phyloP scores from a whole-genome alignment of 345 rosid species.

The Gossypium turneri region DNA sequence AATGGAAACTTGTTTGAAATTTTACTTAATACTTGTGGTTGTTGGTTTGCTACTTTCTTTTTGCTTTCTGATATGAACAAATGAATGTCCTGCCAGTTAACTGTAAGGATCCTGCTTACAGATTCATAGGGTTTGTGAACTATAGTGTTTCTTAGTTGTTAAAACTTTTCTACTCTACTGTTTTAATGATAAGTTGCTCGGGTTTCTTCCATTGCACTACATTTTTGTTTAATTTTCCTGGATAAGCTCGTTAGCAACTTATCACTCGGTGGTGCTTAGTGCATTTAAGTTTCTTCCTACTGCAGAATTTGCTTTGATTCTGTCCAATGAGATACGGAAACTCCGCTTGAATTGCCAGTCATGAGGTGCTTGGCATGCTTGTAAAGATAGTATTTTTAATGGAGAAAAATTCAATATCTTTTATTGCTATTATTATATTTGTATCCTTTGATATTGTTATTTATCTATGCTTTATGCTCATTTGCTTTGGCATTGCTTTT shows the following conservation, averaged over 20 bases:
- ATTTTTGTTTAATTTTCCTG: background rate
- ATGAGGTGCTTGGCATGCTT: background rate
- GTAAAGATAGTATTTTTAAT: background rate
- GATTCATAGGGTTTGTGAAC: background rate
- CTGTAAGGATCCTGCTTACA: background rate
- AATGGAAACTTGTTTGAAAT: background rate
- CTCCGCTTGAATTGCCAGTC: background rate
- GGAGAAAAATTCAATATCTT: background rate
- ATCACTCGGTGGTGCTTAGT: background rate
- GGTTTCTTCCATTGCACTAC: background rate
- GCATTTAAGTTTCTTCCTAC: background rate
- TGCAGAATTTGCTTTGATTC: background rate
- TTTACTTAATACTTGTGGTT: background rate
- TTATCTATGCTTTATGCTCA: constrained; percentile 4
- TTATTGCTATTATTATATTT: background rate
- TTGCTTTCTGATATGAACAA: background rate
- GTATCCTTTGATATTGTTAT: background rate
- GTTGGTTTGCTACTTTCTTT: background rate
- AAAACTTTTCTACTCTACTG: background rate
- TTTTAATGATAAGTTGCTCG: background rate
- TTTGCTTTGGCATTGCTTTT: constrained; percentile 19
- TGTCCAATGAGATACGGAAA: background rate
- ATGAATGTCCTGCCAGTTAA: background rate
- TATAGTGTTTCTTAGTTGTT: background rate
- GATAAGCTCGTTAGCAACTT: background rate